These are phyloP conservation scores for Suillus occidentalis DNA, from an alignment of 768 basidiomycete genomes.

Conservation along the genomic window DNA sequence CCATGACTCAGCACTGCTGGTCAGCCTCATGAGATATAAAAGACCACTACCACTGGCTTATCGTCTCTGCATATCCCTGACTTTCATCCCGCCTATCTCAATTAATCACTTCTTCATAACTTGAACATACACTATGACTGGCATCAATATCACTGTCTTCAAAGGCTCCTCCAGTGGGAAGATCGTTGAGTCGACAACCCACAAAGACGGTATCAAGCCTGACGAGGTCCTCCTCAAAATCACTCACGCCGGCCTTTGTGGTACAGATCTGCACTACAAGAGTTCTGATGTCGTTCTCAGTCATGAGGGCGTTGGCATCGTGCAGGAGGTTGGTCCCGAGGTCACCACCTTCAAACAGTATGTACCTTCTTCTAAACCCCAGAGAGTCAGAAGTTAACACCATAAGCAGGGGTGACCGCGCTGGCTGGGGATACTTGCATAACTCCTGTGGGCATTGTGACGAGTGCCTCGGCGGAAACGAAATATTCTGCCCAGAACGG, in stretches of 20 bases:
- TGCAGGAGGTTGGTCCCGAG: slow-evolving; percentile 30
- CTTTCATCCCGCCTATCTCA: background rate
- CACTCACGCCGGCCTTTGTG: slow-evolving; percentile 30
- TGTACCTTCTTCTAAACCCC: slow-evolving; percentile 18
- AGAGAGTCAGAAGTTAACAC: slow-evolving; percentile 1
- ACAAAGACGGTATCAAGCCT: slow-evolving; percentile 19
- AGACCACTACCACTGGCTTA: background rate
- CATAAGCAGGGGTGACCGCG: slow-evolving; percentile 31
- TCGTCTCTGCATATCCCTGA: background rate
- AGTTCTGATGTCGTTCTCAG: slow-evolving; percentile 36
- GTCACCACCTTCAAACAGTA: slow-evolving; percentile 36
- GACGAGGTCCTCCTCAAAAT: slow-evolving; percentile 33
- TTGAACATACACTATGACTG: slow-evolving; percentile 9
- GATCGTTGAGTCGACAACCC: slow-evolving; percentile 16
- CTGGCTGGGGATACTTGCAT: slow-evolving; percentile 38
- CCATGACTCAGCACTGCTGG: background rate
- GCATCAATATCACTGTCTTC: slow-evolving; percentile 29
- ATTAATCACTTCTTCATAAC: background rate
- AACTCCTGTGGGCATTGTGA: slow-evolving; percentile 32
- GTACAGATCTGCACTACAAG: slow-evolving; percentile 27
- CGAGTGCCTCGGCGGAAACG: slow-evolving; percentile 34
- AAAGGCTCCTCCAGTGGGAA: slow-evolving; percentile 27
- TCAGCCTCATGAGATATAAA: background rate
- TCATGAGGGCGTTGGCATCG: slow-evolving; percentile 38
- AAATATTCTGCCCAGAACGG: slow-evolving; percentile 26